Base-by-base conservation (phyloP, 1,139 yeast species). In the Spathaspora sp. region DNA sequence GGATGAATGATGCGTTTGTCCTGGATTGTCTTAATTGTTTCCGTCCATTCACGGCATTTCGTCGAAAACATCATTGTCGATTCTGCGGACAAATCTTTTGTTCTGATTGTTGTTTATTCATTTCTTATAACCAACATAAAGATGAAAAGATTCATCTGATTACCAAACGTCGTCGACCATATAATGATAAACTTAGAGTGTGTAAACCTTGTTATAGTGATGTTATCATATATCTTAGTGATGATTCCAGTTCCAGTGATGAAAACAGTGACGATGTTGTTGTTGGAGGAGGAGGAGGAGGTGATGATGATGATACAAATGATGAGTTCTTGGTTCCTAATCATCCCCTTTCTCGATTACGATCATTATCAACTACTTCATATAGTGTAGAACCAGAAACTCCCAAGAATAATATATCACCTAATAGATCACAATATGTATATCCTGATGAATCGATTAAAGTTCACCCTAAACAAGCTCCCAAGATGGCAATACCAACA, bases 61-160 rank as follows among this genome's bases (percentile, higher is more conserved):
- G 97, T 59, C 74, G 99, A 54, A 88, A 89, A 55, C 99, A 93
- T 62, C 99, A 93, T 64, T 93, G 99, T 60, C 72, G 99, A 43
- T 84, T 91, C 43, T 93, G 99, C 66, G 98, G 98, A 2, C 97
- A 91, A 63, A 93, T 93, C 38, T 93, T 90, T 59, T 93, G 99
- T 64, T 78, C 89, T 27, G 77, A 79, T n/a, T 93, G 99, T 63
- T 90, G 97, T 0, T 68, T 81, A 3, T 78, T 89, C 53, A 82
- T 90, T 10, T 78, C 89, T 2, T 96, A 95, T 38, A 82, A 80
- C 38, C 82, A 82, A 57, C 89, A 89, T 51, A 72, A 70, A 49
- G 76, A 70, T 44, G 75, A 73, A 49, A 49, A 77, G 39, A 77
- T 78, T n/a, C 2, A 5, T 11, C 3, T n/a, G 3, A 52, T 44